Base-by-base conservation (phyloP, 768 basidiomycete species). In the Serpula lacrymans region DNA sequence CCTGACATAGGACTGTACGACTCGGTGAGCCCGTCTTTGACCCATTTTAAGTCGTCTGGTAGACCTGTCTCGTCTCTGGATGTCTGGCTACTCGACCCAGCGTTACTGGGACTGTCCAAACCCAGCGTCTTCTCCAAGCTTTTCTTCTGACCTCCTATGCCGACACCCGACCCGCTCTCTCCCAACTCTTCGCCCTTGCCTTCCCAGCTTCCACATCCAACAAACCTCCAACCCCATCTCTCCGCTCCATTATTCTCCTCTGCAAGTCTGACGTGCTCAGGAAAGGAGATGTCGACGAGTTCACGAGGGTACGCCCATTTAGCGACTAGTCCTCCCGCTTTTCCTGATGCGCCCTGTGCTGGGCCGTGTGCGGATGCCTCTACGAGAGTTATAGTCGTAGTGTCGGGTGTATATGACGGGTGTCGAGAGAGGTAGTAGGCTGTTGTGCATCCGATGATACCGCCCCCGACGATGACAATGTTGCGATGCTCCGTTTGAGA, bases 251-350 rank as follows among this genome's bases (percentile, higher is more conserved):
- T 71, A 59, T 84, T 80, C 50, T 83, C 69, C 36, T 76, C 58
- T 3, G 89, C 87, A 7, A 95, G 72, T 26, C 70, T 72, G 47
- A 80, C 72, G 58, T 93, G 91, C 53, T 93, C 81, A 10, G 70
- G 41, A 31, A 65, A 63, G 1, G 88, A 88, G 12, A 91, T 67
- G 38, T 74, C 62, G 6, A 83, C 82, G 22, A 92, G 67, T 47
- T 81, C 77, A 36, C 74, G 75, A 0, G 82, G 82, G 52, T 83
- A 84, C 36, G 89, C 92, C 90, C 91, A 83, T 62, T 82, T 78
- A 0, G 91, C 89, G 14, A 94, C 74, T 10, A 95, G 75, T 0
- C 88, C 88, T 4, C 88, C 89, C 1, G 88, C 85, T 56, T 91
- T 92, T 13, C 88, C 88, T 0, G 82, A 86, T 1, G 87, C 84